phyloP scores from a whole-genome alignment of 441 rosid genomes.

The Populus tomentosa region DNA sequence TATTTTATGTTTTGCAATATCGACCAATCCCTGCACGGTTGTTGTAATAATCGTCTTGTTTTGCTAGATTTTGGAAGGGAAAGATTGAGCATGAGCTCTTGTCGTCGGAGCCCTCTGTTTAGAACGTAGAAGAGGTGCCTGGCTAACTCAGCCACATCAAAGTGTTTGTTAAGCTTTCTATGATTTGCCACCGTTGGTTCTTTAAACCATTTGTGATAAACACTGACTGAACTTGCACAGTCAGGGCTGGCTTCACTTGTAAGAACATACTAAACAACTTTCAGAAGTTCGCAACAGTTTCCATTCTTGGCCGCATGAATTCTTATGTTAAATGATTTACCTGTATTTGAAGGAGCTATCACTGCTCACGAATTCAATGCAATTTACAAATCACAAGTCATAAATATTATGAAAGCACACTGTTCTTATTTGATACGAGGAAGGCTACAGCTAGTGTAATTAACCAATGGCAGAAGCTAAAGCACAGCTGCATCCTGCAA shows the following conservation, averaged over 20 bases:
- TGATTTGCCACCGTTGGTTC: neutral
- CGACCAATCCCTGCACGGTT: neutral
- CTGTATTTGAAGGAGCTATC: neutral
- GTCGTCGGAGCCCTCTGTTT: neutral
- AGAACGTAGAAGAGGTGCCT: neutral
- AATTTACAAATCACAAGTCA: neutral
- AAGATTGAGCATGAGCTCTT: neutral
- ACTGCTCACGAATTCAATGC: neutral
- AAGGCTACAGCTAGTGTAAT: neutral
- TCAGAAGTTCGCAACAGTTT: neutral
- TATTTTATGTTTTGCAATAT: neutral
- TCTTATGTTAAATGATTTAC: neutral
- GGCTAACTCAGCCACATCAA: neutral
- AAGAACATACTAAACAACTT: neutral
- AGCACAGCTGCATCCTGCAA: neutral
- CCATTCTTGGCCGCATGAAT: neutral
- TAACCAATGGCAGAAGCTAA: neutral
- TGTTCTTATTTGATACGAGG: neutral
- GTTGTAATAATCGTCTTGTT: neutral
- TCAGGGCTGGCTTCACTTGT: neutral
- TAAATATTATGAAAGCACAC: neutral
- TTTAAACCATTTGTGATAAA: neutral
- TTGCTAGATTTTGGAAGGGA: neutral
- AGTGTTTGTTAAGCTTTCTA: neutral
- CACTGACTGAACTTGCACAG: neutral